Base-by-base conservation (phyloP, 768 basidiomycete species). In the Xerocomellus dryophilus region DNA sequence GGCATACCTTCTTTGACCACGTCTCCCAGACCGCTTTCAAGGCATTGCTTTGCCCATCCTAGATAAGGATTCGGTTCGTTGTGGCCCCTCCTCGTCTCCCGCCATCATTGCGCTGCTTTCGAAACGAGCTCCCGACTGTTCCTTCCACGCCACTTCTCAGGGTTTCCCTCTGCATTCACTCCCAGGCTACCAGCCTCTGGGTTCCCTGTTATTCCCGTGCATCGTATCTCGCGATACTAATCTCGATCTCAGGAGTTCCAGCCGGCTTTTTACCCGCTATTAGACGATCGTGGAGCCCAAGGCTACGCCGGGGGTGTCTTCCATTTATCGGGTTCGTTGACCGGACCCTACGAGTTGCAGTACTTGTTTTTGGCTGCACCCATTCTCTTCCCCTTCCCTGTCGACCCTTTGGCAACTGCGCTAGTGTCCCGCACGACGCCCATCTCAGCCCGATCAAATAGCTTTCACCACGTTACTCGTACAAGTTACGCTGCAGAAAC, bases 281-380 rank as follows among this genome's bases (percentile, higher is more conserved):
- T 44, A 43, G 46, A 43, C 44, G 47, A 54, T 61, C 50, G 54
- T 57, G 39, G 53, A 45, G 32, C 49, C 39, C 52, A 50, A 53
- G 59, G 55, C 61, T 52, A 54, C 62, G 52, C 64, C 56, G 11
- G 39, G 51, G 45, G 36, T 50, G 12, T 31, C 43, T 54, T 60
- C 64, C 58, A 56, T 57, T 57, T 27, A 27, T 31, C 40, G 34
- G 63, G 52, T 57, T 56, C 62, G 63, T 65, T 59, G 66, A 67
- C 53, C 63, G 66, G 39, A 57, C 51, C 53, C 50, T 45, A 41
- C 54, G 27, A 51, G n/a, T 42, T 46, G 44, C 51, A 45, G 36
- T 20, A 2, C 35, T 50, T 48, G 34, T 39, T 60, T 54, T 61
- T 51, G 54, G 57, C 60, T 31, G 8, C 38, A 2, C 39, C 32